Percentiles rank a stretch among this genome's conserved stretches.
phyloP scores from a whole-genome alignment of 2,329 filamentous ascomycete species.

The Lasiodiplodia theobromae region DNA sequence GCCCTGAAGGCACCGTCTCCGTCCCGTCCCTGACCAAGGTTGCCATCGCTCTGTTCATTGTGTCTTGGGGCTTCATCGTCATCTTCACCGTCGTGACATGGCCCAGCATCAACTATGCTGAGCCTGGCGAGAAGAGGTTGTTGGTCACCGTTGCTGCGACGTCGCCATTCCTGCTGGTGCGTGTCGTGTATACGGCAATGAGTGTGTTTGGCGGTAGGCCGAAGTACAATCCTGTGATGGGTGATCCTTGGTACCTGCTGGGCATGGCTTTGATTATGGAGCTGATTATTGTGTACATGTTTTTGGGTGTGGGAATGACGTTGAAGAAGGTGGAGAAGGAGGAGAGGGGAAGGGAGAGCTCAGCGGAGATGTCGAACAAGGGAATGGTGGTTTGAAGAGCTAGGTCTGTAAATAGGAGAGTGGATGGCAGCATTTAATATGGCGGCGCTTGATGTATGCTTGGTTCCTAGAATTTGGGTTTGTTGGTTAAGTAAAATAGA shows the following conservation, averaged over 20 bases:
- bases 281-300: slow-evolving; percentile 13
- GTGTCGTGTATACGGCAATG: slow-evolving; percentile 12
- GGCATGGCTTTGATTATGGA: slow-evolving; percentile 25
- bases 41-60: slow-evolving; percentile 8
- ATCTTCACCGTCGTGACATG: neutral
- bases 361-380: neutral
- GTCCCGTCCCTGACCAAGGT: neutral
- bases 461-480: neutral
- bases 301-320: slow-evolving; percentile 12
- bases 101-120: slow-evolving; percentile 1
- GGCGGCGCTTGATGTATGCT: no score
- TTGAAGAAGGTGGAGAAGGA: slow-evolving; percentile 15
- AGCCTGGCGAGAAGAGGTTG: slow-evolving; percentile 25
- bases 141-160: neutral
- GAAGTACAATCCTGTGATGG: slow-evolving; percentile 12
- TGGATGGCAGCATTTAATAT: neutral
- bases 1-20: neutral
- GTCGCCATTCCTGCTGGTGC: slow-evolving; percentile 13
- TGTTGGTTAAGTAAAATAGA: no score
- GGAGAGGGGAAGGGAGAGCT: neutral
- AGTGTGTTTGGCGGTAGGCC: neutral
- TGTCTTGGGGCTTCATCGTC: neutral
- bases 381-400: neutral
- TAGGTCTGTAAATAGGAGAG: neutral
- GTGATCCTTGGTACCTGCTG: neutral